phyloP scores from a whole-genome alignment of 73 alveolate genomes.

The Blepharisma stoltei region DNA sequence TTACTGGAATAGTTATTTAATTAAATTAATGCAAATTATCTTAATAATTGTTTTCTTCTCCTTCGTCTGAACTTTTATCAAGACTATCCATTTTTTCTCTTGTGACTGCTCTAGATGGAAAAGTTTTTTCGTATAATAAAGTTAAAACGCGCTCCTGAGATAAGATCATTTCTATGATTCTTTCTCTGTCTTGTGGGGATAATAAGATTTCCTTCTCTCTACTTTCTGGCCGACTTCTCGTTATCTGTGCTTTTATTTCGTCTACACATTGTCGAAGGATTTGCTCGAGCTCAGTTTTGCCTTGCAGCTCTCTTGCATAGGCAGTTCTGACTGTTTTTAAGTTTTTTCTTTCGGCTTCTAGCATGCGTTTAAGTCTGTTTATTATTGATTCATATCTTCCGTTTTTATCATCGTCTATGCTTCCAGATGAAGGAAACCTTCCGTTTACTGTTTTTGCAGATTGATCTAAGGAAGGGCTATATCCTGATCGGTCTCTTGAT shows the following conservation, averaged over 20 bases:
- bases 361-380: conserved; percentile 47
- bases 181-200: conserved; percentile 66
- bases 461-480: too few species aligned
- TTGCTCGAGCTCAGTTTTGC: conserved; percentile 55
- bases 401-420: conserved; percentile 48
- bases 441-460: too few species aligned
- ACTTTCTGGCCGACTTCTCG: conserved; percentile 30
- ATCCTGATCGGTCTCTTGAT: too few species aligned
- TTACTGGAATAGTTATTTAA: too few species aligned
- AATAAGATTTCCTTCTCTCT: not conserved
- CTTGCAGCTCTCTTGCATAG: conserved; percentile 60
- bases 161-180: conserved; percentile 63
- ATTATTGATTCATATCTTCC: conserved; percentile 54
- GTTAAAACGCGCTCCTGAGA: conserved; percentile 61
- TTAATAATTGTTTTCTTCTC: conserved; percentile 17
- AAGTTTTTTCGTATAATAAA: conserved; percentile 64
- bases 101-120: conserved; percentile 55
- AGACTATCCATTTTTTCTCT: not conserved
- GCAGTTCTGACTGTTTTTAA: conserved; percentile 46
- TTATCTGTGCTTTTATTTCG: conserved; percentile 63
- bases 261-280: conserved; percentile 63
- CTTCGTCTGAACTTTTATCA: not conserved
- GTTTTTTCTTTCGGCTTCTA: conserved; percentile 50
- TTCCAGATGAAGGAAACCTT: not conserved
- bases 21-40: not conserved